phyloP scores from a whole-genome alignment of 768 basidiomycete species.

The Amanita polypyramis region DNA sequence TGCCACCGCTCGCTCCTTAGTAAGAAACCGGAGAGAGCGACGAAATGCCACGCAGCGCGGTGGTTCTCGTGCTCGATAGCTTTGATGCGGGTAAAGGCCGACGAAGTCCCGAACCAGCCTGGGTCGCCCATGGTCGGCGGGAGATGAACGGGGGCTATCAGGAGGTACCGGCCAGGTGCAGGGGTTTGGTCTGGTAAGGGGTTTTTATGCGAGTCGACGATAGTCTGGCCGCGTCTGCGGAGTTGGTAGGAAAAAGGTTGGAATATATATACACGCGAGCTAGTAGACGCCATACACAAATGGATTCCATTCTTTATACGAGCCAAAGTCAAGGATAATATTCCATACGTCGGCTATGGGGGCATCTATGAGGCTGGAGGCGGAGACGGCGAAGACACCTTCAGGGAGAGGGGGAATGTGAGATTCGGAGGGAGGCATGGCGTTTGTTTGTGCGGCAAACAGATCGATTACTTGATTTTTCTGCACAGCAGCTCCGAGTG shows the following conservation, averaged over 20 bases:
- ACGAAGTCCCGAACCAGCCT: conserved; percentile 14
- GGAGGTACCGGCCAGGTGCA: conserved; percentile 13
- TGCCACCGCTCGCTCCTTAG: conserved; percentile 21
- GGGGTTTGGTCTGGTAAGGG: background rate
- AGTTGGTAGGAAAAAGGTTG: background rate
- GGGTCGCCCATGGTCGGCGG: conserved; percentile 17
- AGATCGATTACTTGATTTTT: background rate
- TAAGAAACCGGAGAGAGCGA: conserved; percentile 16
- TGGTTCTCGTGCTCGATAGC: conserved; percentile 14
- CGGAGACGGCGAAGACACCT: conserved; percentile 26
- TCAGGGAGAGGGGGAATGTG: conserved; percentile 17
- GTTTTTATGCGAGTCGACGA: background rate
- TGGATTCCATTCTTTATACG: conserved; percentile 33
- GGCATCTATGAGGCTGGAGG: conserved; percentile 35
- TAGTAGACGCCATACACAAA: conserved; percentile 2
- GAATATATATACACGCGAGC: background rate
- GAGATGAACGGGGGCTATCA: conserved; percentile 23
- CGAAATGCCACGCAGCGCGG: conserved; percentile 19
- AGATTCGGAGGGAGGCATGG: conserved; percentile 12
- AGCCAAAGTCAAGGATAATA: conserved; percentile 37
- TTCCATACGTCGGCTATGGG: conserved; percentile 40
- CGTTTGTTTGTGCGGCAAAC: background rate
- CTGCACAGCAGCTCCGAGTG: background rate
- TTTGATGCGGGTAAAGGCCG: conserved; percentile 22
- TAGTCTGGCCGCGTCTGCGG: conserved; percentile 3